Evolutionary conservation across 345 rosid genomes (phyloP).

Genomic region (Heritiera littoralis): DNA sequence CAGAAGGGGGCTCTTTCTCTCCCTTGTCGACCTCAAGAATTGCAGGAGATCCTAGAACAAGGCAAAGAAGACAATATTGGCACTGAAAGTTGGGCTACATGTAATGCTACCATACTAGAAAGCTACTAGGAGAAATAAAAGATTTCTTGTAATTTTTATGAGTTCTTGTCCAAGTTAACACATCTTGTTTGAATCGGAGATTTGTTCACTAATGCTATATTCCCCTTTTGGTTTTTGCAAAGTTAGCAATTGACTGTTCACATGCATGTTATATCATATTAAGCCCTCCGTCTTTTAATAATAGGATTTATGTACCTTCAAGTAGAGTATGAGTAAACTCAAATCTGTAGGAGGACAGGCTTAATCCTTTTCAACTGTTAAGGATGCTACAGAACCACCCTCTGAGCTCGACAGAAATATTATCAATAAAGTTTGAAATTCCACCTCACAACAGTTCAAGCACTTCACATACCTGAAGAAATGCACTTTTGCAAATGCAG

Average conservation of each 20-base stretch:
- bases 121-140: not conserved
- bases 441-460: not conserved
- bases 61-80: not conserved
- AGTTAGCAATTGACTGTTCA: no score
- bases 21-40: conserved; percentile 36
- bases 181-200: no score
- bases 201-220: no score
- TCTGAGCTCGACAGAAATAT: not conserved
- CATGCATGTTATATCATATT: no score
- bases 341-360: not conserved
- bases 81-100: no score
- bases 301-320: no score
- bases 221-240: no score
- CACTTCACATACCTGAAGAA: no score
- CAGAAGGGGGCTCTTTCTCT: conserved; percentile 35
- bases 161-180: not conserved
- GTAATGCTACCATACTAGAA: not conserved
- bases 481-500: not conserved
- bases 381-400: not conserved
- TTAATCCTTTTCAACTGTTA: not conserved
- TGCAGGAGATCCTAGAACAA: conserved; percentile 20
- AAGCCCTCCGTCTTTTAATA: no score
- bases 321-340: not conserved
- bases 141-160: not conserved
- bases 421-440: not conserved